These are phyloP conservation scores for Penicillium vulpinum DNA, from an alignment of 2,329 filamentous ascomycete species.

Conservation along the genomic window DNA sequence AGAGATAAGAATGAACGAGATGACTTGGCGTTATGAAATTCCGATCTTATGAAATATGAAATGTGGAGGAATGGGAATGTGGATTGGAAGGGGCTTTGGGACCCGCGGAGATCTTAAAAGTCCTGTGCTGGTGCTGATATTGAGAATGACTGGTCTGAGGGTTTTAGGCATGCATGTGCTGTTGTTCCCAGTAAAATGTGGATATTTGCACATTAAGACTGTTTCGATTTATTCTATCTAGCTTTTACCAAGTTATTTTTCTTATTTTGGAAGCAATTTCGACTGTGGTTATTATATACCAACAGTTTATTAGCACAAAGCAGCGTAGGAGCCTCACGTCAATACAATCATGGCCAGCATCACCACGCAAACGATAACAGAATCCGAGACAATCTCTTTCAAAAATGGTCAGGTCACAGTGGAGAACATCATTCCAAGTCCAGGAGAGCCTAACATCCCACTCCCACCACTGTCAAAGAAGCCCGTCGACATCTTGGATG, in stretches of 20 bases:
- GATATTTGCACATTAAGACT: neutral
- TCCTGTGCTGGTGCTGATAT: too few species aligned
- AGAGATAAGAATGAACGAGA: slow-evolving; percentile 4
- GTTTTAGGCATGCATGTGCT: neutral
- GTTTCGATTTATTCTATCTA: neutral
- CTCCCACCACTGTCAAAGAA: slow-evolving; percentile 65
- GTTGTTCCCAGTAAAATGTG: neutral
- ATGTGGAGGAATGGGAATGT: neutral
- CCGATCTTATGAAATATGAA: neutral
- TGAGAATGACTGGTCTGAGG: neutral
- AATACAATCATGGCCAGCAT: slow-evolving; percentile 32
- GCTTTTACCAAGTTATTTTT: neutral
- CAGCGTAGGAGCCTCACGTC: neutral
- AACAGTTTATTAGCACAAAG: neutral
- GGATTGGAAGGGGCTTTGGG: neutral
- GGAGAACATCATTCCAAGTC: slow-evolving; percentile 24
- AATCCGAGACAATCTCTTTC: slow-evolving; percentile 14
- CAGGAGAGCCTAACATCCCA: slow-evolving; percentile 52
- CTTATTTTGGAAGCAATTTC: neutral
- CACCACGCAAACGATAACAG: slow-evolving; percentile 21
- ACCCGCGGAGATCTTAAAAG: neutral
- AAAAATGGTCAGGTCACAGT: slow-evolving; percentile 26
- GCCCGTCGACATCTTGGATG: slow-evolving; percentile 64
- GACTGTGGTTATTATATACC: neutral
- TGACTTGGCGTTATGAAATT: neutral